Evolutionary conservation across 164 flowering plant genomes (phyloP), one percentile per base, ranked within the genome.

Genomic region (Piper longum): DNA sequence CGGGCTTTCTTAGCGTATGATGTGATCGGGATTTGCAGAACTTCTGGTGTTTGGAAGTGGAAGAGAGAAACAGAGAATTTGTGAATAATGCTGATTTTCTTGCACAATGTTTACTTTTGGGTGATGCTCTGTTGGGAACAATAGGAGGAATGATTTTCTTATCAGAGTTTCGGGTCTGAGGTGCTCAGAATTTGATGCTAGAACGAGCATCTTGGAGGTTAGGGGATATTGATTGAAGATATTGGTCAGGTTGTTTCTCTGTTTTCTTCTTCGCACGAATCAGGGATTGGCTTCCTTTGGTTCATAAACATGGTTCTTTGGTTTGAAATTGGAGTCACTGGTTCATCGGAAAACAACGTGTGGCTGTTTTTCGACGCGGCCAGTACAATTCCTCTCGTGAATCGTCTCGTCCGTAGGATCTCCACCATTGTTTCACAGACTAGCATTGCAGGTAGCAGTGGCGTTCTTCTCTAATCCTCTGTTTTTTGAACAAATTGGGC

Each of bases 381-480:
- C 48, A 74, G 71, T 0, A 80, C 86, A 40, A 87, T 73, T 63
- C 81, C 85, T 72, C 75, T 82, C 6, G 96, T 89, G 70, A 88
- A 82, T 68, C 79, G 78, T 63, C 85, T 88, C 26, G 99, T 93
- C 73, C 82, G 88, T 14, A 87, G 73, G 54, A 93, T 90, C 69
- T 93, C 97, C 5, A 79, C 81, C 0, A 93, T 76, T 48, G 99
- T 93, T 74, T 88, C 99, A 52, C 85, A 89, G 0, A 93, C 80
- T 0, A 93, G 75, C 99, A 93, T 93, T 62, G 97, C 96, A 3
- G 95, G 96, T 26, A 0, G 36, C 63, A 95, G 73, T 16, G 99
- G 90, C 97, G 87, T 90, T 70, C 85, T 44, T 4, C 78, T 74
- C 99, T 97, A 93, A 40, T 92, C 98, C 43, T 80, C 93, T 84